Conservation (phyloP, 2,329 filamentous ascomycete genomes). For the Xylaria hypoxylon region DNA sequence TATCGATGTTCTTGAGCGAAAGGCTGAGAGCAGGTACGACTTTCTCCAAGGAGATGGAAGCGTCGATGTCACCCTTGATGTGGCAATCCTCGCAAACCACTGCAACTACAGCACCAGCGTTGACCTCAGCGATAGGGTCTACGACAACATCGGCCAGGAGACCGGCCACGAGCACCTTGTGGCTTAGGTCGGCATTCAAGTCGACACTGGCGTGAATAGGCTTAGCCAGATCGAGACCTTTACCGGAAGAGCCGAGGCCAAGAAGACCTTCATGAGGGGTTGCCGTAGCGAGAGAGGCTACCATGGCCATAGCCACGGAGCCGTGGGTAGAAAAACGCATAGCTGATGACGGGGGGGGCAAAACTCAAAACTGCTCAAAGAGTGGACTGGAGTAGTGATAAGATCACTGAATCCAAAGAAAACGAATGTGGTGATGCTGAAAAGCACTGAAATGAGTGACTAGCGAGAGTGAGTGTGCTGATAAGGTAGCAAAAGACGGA, state of each 20-base stretch:
- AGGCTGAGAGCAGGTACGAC: constrained; percentile 58
- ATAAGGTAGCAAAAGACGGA: constrained; percentile 29
- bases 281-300: constrained; percentile 47
- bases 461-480: constrained; percentile 46
- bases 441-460: constrained; percentile 47
- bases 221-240: constrained; percentile 40
- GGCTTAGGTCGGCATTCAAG: constrained; percentile 46
- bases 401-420: constrained; percentile 42
- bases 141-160: constrained; percentile 50
- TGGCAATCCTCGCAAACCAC: constrained; percentile 62
- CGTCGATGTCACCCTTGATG: constrained; percentile 61
- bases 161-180: constrained; percentile 45
- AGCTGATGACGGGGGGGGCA: constrained; percentile 4
- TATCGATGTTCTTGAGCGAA: constrained; percentile 62
- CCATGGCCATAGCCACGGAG: constrained; percentile 48
- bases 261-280: constrained; percentile 34
- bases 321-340: constrained; percentile 51
- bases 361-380: constrained; percentile 43
- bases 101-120: constrained; percentile 46
- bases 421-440: constrained; percentile 43
- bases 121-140: constrained; percentile 53
- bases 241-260: constrained; percentile 7
- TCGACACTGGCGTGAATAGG: constrained; percentile 44
- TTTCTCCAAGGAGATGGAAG: constrained; percentile 57
- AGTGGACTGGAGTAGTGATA: constrained; percentile 49